These are phyloP conservation scores for Sideroxylon spinosum DNA, from an alignment of 179 eudicot genomes.

Conservation along the genomic window DNA sequence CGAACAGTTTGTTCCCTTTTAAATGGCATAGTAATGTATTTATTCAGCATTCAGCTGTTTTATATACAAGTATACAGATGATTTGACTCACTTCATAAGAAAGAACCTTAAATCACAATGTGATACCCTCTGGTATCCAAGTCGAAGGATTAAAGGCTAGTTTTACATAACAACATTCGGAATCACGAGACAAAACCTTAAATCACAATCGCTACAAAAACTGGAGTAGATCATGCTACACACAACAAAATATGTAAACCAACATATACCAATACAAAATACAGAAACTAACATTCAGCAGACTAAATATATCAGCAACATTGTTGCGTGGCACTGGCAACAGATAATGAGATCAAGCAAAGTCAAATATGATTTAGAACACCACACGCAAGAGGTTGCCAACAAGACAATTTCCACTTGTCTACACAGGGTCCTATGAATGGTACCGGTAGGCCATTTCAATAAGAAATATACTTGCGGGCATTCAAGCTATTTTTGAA, in stretches of 20 bases:
- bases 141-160: too few species aligned
- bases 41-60: not conserved
- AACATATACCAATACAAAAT: not conserved
- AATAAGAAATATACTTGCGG: not conserved
- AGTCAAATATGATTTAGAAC: not conserved
- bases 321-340: not conserved
- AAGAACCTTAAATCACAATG: too few species aligned
- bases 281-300: not conserved
- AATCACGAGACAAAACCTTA: not conserved
- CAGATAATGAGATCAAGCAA: not conserved
- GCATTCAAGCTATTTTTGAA: not conserved
- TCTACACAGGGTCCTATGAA: not conserved
- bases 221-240: not conserved
- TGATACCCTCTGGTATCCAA: too few species aligned
- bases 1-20: not conserved
- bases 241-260: not conserved
- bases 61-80: not conserved
- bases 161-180: too few species aligned
- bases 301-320: not conserved
- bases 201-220: not conserved
- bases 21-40: not conserved
- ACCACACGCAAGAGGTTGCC: not conserved
- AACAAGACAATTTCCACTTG: not conserved
- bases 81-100: not conserved
- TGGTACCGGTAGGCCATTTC: not conserved